Percentiles rank a stretch among this genome's conserved stretches.
These are phyloP conservation scores for Buxus sempervirens DNA, from an alignment of 164 flowering plant species.

Conservation along the genomic window DNA sequence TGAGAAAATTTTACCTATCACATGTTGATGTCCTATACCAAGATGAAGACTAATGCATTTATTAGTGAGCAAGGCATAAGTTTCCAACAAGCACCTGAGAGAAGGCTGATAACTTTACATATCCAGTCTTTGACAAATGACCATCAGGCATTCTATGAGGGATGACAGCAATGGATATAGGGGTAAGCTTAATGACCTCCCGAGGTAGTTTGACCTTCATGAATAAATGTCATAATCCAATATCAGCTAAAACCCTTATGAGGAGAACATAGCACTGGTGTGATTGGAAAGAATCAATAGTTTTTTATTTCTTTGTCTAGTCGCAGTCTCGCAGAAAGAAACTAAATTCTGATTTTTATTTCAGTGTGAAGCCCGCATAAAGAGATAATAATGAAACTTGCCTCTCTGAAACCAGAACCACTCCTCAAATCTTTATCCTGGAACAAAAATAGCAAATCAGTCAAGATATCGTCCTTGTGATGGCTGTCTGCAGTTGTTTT, in stretches of 20 bases:
- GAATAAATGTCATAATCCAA: slow-evolving; percentile 9
- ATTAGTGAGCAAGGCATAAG: not conserved
- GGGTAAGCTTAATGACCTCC: slow-evolving; percentile 75
- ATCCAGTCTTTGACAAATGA: slow-evolving; percentile 73
- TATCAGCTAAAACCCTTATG: slow-evolving; percentile 8
- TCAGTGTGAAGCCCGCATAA: not conserved
- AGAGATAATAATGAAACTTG: slow-evolving; percentile 18
- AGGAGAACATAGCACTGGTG: not conserved
- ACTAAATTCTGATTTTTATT: not conserved
- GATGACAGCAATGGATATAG: slow-evolving; percentile 77
- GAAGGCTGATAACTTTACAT: slow-evolving; percentile 73
- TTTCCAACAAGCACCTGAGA: slow-evolving; percentile 64
- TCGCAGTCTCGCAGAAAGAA: not conserved
- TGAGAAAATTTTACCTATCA: not conserved
- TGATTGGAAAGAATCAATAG: too few relatives aligned
- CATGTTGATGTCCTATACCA: not conserved
- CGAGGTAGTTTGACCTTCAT: slow-evolving; percentile 82
- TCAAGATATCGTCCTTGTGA: not conserved
- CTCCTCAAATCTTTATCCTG: slow-evolving; percentile 50
- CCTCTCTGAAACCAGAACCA: slow-evolving; percentile 64
- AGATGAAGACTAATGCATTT: not conserved
- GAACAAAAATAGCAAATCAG: slow-evolving; percentile 19
- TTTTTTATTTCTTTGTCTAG: not conserved
- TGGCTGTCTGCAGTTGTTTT: not conserved
- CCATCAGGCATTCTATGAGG: slow-evolving; percentile 78